Evolutionary conservation across 2,329 filamentous ascomycete genomes (phyloP).

Genomic region (Paracamarosporium sp.): DNA sequence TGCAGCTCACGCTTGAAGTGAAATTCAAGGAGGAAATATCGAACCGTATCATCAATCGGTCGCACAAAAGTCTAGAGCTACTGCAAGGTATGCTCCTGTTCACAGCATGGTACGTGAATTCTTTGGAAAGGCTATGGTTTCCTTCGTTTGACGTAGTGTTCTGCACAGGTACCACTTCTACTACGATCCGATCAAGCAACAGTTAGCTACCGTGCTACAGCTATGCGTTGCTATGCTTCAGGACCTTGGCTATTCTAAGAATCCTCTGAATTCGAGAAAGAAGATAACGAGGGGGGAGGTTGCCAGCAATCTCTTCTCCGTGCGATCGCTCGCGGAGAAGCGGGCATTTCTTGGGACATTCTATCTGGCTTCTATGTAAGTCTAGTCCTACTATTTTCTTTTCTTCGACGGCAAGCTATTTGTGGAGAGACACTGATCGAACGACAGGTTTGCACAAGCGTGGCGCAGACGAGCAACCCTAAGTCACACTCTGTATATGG

Average conservation of each 20-base stretch:
- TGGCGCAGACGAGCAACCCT: conserved; percentile 27
- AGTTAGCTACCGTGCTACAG: conserved; percentile 42
- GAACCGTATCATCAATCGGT: conserved; percentile 37
- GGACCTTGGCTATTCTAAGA: conserved; percentile 36
- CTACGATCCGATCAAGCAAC: conserved; percentile 32
- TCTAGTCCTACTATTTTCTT: background rate
- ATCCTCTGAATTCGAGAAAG: conserved; percentile 12
- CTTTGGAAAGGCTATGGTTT: too few relatives aligned
- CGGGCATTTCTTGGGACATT: conserved; percentile 30
- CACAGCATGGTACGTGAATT: conserved; percentile 36
- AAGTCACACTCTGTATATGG: conserved; percentile 23
- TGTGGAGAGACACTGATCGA: background rate
- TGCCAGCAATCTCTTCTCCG: background rate
- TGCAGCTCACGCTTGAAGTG: conserved; percentile 36
- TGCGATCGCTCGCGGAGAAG: conserved; percentile 17
- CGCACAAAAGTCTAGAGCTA: conserved; percentile 47
- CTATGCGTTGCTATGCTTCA: conserved; percentile 46
- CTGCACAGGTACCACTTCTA: conserved; percentile 36
- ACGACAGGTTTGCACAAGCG: conserved; percentile 24
- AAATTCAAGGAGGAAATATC: conserved; percentile 36
- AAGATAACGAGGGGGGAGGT: background rate
- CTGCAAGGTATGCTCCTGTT: conserved; percentile 49
- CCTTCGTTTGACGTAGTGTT: background rate
- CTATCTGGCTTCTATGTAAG: conserved; percentile 24
- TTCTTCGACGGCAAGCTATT: background rate